These are phyloP conservation scores for Pseudocercospora cruenta DNA, from an alignment of 2,329 filamentous ascomycete genomes.

Conservation along the genomic window DNA sequence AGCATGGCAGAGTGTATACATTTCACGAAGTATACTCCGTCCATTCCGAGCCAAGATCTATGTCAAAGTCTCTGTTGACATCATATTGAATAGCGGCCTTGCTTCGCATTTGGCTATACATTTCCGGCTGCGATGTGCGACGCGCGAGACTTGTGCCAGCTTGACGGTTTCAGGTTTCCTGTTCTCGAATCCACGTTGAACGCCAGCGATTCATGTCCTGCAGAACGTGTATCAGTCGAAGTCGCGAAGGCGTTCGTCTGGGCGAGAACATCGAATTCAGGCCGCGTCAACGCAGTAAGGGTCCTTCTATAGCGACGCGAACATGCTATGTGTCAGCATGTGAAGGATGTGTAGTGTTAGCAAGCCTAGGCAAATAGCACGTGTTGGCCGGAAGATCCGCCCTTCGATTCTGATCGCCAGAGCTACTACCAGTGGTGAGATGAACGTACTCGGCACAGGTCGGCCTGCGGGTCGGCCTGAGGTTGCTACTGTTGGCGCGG, in stretches of 20 bases:
- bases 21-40: neutral
- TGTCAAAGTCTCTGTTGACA: neutral
- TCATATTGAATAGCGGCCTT: neutral
- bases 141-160: neutral
- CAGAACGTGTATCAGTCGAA: neutral
- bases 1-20: neutral
- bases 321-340: constrained; percentile 1
- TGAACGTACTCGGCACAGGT: no score
- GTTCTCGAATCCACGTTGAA: neutral
- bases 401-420: neutral
- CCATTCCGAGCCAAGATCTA: neutral
- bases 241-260: neutral
- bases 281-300: neutral
- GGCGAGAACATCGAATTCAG: neutral
- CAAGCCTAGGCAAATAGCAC: neutral
- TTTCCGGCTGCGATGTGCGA: neutral
- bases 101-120: neutral
- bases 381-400: no score
- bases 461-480: neutral
- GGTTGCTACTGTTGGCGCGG: neutral
- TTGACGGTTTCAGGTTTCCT: neutral
- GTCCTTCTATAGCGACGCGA: neutral
- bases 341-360: neutral
- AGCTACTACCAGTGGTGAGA: neutral
- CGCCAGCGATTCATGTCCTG: neutral